Conservation (phyloP, 345 rosid genomes). For the Eucalyptus pauciflora region DNA sequence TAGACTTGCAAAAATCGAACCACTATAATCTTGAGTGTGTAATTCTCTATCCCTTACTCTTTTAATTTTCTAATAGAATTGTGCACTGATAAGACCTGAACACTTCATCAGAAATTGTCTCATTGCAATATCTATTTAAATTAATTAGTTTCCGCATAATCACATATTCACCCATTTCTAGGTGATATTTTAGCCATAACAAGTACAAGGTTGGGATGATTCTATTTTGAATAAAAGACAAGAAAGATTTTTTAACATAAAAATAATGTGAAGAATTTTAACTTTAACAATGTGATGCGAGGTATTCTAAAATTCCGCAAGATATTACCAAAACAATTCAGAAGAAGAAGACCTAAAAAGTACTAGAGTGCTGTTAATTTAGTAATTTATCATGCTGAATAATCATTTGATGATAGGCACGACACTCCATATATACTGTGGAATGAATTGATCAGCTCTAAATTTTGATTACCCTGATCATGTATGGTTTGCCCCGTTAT, state of each 20-base stretch:
- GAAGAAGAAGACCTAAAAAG: background rate
- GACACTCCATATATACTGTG: background rate
- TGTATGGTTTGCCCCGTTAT: too few relatives aligned
- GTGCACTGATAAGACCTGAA: rapidly evolving
- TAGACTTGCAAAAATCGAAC: rapidly evolving
- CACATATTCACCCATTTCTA: too few relatives aligned
- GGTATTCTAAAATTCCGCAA: background rate
- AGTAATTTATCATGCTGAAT: background rate
- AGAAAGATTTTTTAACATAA: background rate
- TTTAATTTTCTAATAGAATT: too few relatives aligned
- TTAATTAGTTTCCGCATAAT: too few relatives aligned
- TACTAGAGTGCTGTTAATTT: background rate
- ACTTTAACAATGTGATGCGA: too few relatives aligned
- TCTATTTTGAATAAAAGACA: background rate
- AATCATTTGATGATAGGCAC: background rate
- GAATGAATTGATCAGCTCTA: too few relatives aligned
- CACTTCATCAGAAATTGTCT: rapidly evolving
- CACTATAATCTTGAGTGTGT: too few relatives aligned
- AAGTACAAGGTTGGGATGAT: background rate
- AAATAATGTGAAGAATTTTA: background rate
- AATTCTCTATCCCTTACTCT: too few relatives aligned
- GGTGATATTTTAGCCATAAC: too few relatives aligned
- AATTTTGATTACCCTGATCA: too few relatives aligned
- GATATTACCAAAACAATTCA: background rate
- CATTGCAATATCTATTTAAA: too few relatives aligned